Percentiles rank a stretch among this genome's conserved stretches.
Conservation (phyloP, 257 asterid species). For the Capsicum baccatum region DNA sequence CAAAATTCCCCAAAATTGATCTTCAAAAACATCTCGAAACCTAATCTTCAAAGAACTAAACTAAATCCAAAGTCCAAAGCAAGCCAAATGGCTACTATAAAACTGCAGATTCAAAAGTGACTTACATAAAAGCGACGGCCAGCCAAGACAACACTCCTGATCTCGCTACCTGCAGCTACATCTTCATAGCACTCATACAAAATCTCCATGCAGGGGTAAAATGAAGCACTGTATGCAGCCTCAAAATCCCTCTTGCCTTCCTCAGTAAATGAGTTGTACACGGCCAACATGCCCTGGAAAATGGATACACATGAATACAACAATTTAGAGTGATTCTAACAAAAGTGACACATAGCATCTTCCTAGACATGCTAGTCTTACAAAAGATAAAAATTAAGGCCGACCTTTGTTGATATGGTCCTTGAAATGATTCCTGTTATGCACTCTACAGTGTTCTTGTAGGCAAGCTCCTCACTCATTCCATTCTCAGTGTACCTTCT, state of each 20-base stretch:
- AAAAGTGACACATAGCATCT: neutral
- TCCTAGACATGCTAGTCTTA: neutral
- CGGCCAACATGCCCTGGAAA: slow-evolving; percentile 85
- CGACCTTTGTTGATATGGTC: slow-evolving; percentile 90
- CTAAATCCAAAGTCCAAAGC: neutral
- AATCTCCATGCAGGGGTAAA: slow-evolving; percentile 97
- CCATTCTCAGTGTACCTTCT: slow-evolving; percentile 95
- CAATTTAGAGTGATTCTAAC: neutral
- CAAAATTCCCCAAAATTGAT: neutral
- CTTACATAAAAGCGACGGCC: slow-evolving; percentile 94
- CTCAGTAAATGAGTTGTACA: slow-evolving; percentile 72
- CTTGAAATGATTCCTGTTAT: slow-evolving; percentile 82
- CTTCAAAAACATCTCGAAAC: slow-evolving; percentile 2
- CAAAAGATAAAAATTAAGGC: slow-evolving; percentile 17
- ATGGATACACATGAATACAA: neutral
- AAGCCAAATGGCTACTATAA: neutral
- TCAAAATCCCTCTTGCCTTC: slow-evolving; percentile 87
- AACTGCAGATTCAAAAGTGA: neutral
- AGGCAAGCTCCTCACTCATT: slow-evolving; percentile 89
- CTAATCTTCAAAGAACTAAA: neutral
- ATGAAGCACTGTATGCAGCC: slow-evolving; percentile 87
- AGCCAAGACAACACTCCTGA: slow-evolving; percentile 93
- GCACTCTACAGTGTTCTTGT: slow-evolving; percentile 92
- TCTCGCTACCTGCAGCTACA: slow-evolving; percentile 93
- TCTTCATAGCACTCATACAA: slow-evolving; percentile 95